Base-by-base conservation (phyloP, 2,329 filamentous ascomycete species). In the Talaromyces islandicus region DNA sequence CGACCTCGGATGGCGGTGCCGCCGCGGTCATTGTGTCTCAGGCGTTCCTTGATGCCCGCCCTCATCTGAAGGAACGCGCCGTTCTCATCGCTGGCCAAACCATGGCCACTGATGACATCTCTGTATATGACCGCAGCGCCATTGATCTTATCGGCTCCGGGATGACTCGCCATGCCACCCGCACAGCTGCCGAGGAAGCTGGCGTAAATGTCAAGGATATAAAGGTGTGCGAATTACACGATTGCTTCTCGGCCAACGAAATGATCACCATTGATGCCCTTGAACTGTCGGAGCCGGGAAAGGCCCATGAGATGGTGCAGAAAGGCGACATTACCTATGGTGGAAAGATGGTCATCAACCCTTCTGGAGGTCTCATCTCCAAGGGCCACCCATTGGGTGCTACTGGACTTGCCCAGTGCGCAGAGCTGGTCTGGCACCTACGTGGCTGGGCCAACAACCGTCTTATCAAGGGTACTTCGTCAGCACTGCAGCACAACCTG, bases 181-280 rank as follows among this genome's bases (percentile, higher is more conserved):
- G 81, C 62, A 78, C 80, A 0, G 93, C 93, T n/a, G 80, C 90
- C 63, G 80, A 78, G 32, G 89, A 97, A 77, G 91, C 92, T 0
- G 55, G 58, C 12, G 82, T 86, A 2, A 78, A 77, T 5, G 78
- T 89, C 0, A 75, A 79, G 35, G 89, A 96, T 65, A 83, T 93
- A 64, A 86, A 88, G 69, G 89, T 97, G 17, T 92, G 91, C 70
- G 93, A 97, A 79, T 81, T 97, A 62, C 94, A 97, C 77, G 94
- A 97, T 79, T 97, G 94, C 80, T 97, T 97, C 83, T 92, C 88
- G 19, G 88, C 93, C 27, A 97, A 97, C 74, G 91, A 97, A 80
- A 89, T 97, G 88, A 84, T 94, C 56, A 88, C 87, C 1, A 87
- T 97, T 56, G 93, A 97, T 72, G 91, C 91, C 0, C 83, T 97